Evolutionary conservation across 2,329 filamentous ascomycete species (phyloP).

Genomic region (Penicillium palitans): DNA sequence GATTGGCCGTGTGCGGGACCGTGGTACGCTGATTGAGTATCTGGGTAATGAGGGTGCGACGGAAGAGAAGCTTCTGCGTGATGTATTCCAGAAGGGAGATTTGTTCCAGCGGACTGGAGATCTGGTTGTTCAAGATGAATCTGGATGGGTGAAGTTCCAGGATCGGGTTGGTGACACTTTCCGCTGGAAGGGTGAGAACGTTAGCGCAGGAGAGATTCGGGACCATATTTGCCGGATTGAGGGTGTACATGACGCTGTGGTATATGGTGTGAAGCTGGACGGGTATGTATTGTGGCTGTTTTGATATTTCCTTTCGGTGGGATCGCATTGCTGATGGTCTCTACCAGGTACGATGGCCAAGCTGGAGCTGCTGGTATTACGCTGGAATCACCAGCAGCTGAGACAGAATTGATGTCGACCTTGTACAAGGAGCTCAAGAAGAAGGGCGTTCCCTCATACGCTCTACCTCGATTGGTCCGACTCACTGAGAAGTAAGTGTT

Average conservation of each 20-base stretch:
- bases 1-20: slow-evolving; percentile 46
- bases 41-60: slow-evolving; percentile 45
- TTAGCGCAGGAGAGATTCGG: slow-evolving; percentile 48
- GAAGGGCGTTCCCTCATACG: slow-evolving; percentile 50
- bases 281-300: slow-evolving; percentile 31
- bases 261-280: slow-evolving; percentile 46
- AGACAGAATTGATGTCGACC: slow-evolving; percentile 39
- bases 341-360: slow-evolving; percentile 50
- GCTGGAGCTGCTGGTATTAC: slow-evolving; percentile 51
- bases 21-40: slow-evolving; percentile 45
- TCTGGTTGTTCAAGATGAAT: slow-evolving; percentile 43
- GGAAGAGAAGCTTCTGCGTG: slow-evolving; percentile 45
- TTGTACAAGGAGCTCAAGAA: slow-evolving; percentile 43
- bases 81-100: slow-evolving; percentile 51
- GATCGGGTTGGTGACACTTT: slow-evolving; percentile 46
- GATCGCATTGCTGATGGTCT: neutral
- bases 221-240: slow-evolving; percentile 46
- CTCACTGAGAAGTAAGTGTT: slow-evolving; percentile 46
- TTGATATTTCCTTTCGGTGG: neutral
- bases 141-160: slow-evolving; percentile 49
- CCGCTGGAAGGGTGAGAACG: slow-evolving; percentile 49
- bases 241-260: slow-evolving; percentile 46
- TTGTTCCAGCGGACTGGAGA: slow-evolving; percentile 50
- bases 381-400: slow-evolving; percentile 34
- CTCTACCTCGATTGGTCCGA: slow-evolving; percentile 49